Conservation (phyloP, 1,284 basidiomycete species). For the Irpex sp. region DNA sequence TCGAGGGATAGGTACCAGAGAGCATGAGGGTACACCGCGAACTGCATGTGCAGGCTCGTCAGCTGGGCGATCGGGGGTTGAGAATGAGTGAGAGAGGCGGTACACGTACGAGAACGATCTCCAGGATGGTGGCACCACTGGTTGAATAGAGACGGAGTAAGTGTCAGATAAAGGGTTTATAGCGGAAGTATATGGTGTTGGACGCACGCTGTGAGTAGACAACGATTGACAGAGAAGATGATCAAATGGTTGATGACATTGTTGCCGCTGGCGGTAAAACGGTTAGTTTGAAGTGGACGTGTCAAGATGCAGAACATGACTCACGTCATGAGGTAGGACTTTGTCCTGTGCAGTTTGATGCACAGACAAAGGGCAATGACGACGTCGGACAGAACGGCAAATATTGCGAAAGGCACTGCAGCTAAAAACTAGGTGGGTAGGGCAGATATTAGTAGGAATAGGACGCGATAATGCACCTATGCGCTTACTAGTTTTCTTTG, state of each 20-base stretch:
- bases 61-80: background rate
- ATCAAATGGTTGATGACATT: constrained; percentile 13
- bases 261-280: constrained; percentile 6
- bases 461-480: background rate
- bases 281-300: background rate
- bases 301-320: background rate
- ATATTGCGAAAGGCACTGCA: constrained; percentile 12
- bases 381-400: constrained; percentile 13
- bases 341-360: constrained; percentile 9
- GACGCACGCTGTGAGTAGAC: constrained; percentile 12
- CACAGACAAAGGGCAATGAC: constrained; percentile 11
- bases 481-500: constrained; percentile 4
- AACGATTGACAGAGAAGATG: constrained; percentile 14
- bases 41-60: constrained; percentile 1
- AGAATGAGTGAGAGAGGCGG: background rate
- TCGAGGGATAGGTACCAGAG: constrained; percentile 14
- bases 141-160: background rate
- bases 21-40: constrained; percentile 8
- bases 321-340: constrained; percentile 14
- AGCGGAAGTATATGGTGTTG: background rate
- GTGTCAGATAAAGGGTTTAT: background rate
- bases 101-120: constrained; percentile 9
- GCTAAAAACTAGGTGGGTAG: constrained; percentile 1
- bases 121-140: constrained; percentile 9
- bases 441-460: background rate